Evolutionary conservation across 345 rosid genomes (phyloP), one percentile per base, ranked within the genome.

Genomic region (Lepidium aucheri): DNA sequence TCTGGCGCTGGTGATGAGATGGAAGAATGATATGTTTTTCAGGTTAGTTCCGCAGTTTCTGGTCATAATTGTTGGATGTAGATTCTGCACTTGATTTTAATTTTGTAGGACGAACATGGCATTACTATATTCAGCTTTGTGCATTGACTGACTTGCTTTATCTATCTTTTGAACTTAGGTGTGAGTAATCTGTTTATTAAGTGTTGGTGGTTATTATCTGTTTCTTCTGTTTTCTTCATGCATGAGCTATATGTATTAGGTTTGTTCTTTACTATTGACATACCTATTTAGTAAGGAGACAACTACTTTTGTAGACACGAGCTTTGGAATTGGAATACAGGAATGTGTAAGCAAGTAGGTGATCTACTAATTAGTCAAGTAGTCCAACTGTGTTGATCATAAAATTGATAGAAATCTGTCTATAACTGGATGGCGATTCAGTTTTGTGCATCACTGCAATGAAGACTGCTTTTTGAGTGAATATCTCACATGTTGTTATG

Each of bases 1-100:
- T 65, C 82, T 0, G 62, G 75, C 20, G 82, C 40, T 39, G 70
- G 60, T 35, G 82, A 67, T 66, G 77, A 73, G 22, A 74, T 67
- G 64, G 63, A 62, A 34, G 81, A 71, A 58, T 67, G 69, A 67
- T 26, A 18, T 13, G 26, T 46, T 46, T 26, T 26, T 53, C 39
- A 65, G 73, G 73, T 60, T 28, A n/a, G 57, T 7, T 40, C 16
- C 9, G 0, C 13, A 15, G 14, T 33, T 67, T 22, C 30, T 16
- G 47, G 47, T 50, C 58, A 38, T 8, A 63, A 4, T 39, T 38
- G 39, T 7, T 4, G 34, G 55, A 10, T 34, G 9, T 4, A 33
- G 42, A 16, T 20, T 11, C 12, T 30, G 41, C 33, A n/a, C 5
- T 17, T n/a, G n/a, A 20, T 15, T 33, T 17, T 16, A 34, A 3